Percentiles rank a stretch among this genome's conserved stretches.
These are phyloP conservation scores for Falciphora oryzae DNA, from an alignment of 2,329 filamentous ascomycete species.

Conservation along the genomic window DNA sequence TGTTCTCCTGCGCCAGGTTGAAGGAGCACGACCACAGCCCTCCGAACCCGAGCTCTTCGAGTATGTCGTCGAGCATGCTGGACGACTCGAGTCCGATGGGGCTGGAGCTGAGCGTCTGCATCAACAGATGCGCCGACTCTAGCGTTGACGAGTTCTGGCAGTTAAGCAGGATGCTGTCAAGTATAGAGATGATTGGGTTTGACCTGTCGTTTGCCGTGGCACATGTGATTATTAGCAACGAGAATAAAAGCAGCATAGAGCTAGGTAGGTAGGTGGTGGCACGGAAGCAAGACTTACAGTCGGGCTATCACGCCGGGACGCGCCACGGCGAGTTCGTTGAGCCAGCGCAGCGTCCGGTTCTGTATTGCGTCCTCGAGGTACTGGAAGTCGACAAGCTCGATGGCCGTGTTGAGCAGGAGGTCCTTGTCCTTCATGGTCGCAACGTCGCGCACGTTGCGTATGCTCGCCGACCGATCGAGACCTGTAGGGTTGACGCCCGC, in stretches of 20 bases:
- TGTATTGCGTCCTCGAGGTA: slow-evolving; percentile 59
- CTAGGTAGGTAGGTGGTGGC: too few relatives aligned
- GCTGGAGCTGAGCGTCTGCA: slow-evolving; percentile 53
- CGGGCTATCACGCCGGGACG: slow-evolving; percentile 52
- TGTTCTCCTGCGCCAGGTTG: slow-evolving; percentile 36
- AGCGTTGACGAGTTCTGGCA: slow-evolving; percentile 57
- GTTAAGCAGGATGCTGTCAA: slow-evolving; percentile 58
- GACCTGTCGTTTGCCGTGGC: slow-evolving; percentile 32
- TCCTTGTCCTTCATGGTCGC: slow-evolving; percentile 51
- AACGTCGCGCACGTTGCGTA: slow-evolving; percentile 38
- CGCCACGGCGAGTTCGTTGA: slow-evolving; percentile 49
- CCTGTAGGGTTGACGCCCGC: slow-evolving; percentile 44
- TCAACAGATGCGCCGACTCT: slow-evolving; percentile 53
- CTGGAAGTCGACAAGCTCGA: slow-evolving; percentile 61
- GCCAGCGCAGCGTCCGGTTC: slow-evolving; percentile 51
- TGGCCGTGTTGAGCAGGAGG: slow-evolving; percentile 55
- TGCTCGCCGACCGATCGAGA: slow-evolving; percentile 33
- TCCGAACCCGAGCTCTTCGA: slow-evolving; percentile 57
- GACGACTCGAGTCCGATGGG: slow-evolving; percentile 41
- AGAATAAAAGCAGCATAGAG: too few relatives aligned
- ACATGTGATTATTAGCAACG: not conserved
- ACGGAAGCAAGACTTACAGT: slow-evolving; percentile 39
- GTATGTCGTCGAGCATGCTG: slow-evolving; percentile 42
- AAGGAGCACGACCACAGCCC: slow-evolving; percentile 57
- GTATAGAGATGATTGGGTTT: slow-evolving; percentile 48